A percentile compares a stretch with the other conserved stretches of the same genome.
These are phyloP conservation scores for Laguncularia racemosa DNA, from an alignment of 345 rosid species.

Conservation along the genomic window DNA sequence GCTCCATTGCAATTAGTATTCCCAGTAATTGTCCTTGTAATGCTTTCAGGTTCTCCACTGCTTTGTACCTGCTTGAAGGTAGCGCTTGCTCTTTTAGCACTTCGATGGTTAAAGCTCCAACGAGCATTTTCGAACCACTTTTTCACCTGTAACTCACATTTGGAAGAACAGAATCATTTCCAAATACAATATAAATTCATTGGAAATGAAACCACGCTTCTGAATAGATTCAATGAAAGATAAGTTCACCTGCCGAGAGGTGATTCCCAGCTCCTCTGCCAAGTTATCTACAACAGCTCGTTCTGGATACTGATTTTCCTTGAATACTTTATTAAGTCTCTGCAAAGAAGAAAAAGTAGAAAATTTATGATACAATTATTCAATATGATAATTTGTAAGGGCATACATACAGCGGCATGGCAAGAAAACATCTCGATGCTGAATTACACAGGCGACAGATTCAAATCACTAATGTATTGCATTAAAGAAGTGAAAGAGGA, in stretches of 20 bases:
- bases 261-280: slow-evolving; percentile 55
- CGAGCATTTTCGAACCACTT: slow-evolving; percentile 87
- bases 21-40: neutral
- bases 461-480: too few species aligned
- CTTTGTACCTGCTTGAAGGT: slow-evolving; percentile 16
- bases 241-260: slow-evolving; percentile 50
- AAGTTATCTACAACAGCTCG: slow-evolving; percentile 45
- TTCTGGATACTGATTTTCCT: slow-evolving; percentile 68
- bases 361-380: neutral
- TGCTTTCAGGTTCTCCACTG: slow-evolving; percentile 13
- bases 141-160: slow-evolving; percentile 39
- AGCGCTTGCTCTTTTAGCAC: slow-evolving; percentile 12
- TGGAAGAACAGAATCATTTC: neutral
- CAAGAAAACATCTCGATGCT: too few species aligned
- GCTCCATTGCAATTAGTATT: slow-evolving; percentile 3
- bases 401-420: neutral
- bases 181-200: neutral
- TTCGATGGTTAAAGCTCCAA: slow-evolving; percentile 48
- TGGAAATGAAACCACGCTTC: neutral
- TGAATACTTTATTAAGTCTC: slow-evolving; percentile 48
- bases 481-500: too few species aligned
- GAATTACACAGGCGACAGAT: too few species aligned
- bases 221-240: neutral
- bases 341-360: slow-evolving; percentile 21
- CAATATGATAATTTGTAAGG: neutral